Conservation (phyloP, 768 basidiomycete species). For the Lactifluus hygrophoroides region DNA sequence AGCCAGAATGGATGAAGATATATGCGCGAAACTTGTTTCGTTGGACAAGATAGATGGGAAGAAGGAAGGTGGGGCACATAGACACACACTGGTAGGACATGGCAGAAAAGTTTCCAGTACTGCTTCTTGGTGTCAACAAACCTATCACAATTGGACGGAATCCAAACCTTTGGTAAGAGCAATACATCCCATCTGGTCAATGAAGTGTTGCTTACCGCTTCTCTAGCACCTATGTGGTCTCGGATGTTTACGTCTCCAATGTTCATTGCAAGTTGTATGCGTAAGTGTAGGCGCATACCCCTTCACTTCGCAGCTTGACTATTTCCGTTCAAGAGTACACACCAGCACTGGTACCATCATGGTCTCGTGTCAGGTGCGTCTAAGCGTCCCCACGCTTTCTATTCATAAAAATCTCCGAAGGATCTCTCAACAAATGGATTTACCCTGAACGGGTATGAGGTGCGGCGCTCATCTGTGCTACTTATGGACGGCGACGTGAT, state of each 20-base stretch:
- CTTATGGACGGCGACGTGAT: conserved; percentile 71
- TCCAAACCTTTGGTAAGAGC: conserved; percentile 50
- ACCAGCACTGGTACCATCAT: conserved; percentile 66
- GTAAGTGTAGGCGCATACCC: conserved; percentile 32
- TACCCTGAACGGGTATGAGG: conserved; percentile 57
- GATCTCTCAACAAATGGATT: conserved; percentile 75
- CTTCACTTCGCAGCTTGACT: neutral
- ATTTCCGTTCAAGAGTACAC: conserved; percentile 41
- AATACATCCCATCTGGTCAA: neutral
- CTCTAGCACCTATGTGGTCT: conserved; percentile 49
- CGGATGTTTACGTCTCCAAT: conserved; percentile 55
- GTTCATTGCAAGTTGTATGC: conserved; percentile 76
- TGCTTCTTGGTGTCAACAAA: conserved; percentile 50
- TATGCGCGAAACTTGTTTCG: conserved; percentile 71
- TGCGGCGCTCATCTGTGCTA: conserved; percentile 59
- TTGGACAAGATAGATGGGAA: conserved; percentile 42
- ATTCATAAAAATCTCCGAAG: conserved; percentile 29
- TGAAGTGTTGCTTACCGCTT: neutral
- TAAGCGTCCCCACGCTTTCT: neutral
- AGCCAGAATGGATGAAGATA: conserved; percentile 20
- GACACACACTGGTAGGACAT: neutral
- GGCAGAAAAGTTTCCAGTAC: conserved; percentile 32
- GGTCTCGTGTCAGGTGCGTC: conserved; percentile 65
- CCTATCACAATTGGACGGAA: conserved; percentile 67
- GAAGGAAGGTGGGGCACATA: conserved; percentile 47